A percentile compares a stretch with the other conserved stretches of the same genome.
phyloP scores from a whole-genome alignment of 495 filamentous ascomycete species.

The Aspergillus heteromorphus region DNA sequence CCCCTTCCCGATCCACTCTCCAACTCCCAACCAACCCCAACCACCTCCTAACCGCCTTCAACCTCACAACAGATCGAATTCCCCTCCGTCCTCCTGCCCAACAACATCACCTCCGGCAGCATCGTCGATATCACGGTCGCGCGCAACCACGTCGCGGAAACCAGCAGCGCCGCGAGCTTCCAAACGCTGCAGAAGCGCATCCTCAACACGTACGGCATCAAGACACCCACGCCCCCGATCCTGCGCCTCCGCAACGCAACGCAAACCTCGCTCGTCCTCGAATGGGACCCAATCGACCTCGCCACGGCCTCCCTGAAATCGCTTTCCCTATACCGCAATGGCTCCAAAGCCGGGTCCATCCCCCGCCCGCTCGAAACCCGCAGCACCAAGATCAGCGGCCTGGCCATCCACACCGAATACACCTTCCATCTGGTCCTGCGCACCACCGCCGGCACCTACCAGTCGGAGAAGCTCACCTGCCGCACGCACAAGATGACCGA shows the following conservation, averaged over 20 bases:
- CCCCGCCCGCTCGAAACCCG: slow-evolving; percentile 78
- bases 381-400: slow-evolving; percentile 93
- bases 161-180: slow-evolving; percentile 67
- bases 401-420: slow-evolving; percentile 93
- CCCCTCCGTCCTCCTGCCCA: slow-evolving; percentile 92
- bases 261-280: slow-evolving; percentile 92
- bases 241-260: slow-evolving; percentile 93
- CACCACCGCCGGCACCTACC: slow-evolving; percentile 83
- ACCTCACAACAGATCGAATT: slow-evolving; percentile 89
- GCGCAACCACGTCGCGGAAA: slow-evolving; percentile 77
- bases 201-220: slow-evolving; percentile 74
- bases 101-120: slow-evolving; percentile 87
- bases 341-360: slow-evolving; percentile 90
- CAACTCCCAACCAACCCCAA: background rate
- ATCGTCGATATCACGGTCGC: slow-evolving; percentile 97
- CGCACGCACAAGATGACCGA: slow-evolving; percentile 99
- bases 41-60: background rate
- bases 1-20: no score
- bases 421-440: slow-evolving; percentile 87
- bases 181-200: slow-evolving; percentile 80
- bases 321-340: slow-evolving; percentile 88
- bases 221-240: slow-evolving; percentile 70
- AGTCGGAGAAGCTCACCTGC: slow-evolving; percentile 76
- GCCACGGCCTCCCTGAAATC: slow-evolving; percentile 87
- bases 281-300: slow-evolving; percentile 93